A percentile compares a stretch with the other conserved stretches of the same genome.
Conservation (phyloP, 495 filamentous ascomycete species). For the Penicillium malachiteum region DNA sequence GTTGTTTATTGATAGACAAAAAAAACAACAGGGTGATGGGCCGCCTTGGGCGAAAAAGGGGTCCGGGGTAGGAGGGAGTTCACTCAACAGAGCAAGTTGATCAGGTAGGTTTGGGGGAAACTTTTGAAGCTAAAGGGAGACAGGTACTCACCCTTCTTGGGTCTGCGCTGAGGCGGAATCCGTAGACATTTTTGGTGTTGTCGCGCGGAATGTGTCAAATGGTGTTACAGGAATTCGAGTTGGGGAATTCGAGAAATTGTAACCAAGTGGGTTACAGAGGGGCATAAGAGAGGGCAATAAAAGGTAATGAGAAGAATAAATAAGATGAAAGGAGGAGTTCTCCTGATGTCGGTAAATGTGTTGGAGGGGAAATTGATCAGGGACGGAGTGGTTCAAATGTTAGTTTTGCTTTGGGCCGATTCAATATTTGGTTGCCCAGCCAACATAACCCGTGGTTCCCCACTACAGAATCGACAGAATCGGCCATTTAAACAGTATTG, state of each 20-base stretch:
- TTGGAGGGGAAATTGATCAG: too few species aligned
- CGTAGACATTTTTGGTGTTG: slow-evolving; percentile 25
- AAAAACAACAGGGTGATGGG: not conserved
- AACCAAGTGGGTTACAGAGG: not conserved
- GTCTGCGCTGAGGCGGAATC: slow-evolving; percentile 18
- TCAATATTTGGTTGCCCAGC: too few species aligned
- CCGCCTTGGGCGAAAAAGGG: slow-evolving; percentile 10
- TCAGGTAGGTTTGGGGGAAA: not conserved
- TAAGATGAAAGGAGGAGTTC: too few species aligned
- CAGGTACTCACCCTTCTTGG: slow-evolving; percentile 22
- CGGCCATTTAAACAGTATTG: too few species aligned
- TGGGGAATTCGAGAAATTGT: not conserved
- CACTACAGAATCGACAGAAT: too few species aligned
- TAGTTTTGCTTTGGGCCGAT: too few species aligned
- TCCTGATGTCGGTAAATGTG: too few species aligned
- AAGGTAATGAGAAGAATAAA: not conserved
- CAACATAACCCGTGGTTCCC: too few species aligned
- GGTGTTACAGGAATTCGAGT: slow-evolving; percentile 6
- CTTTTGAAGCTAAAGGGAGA: not conserved
- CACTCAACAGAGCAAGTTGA: not conserved
- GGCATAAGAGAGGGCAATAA: not conserved
- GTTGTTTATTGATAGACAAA: not conserved
- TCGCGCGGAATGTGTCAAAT: slow-evolving; percentile 34
- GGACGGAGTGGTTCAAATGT: too few species aligned
- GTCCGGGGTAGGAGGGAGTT: not conserved